phyloP scores from a whole-genome alignment of 148 eudicot species.

The Polygonum maritimum region DNA sequence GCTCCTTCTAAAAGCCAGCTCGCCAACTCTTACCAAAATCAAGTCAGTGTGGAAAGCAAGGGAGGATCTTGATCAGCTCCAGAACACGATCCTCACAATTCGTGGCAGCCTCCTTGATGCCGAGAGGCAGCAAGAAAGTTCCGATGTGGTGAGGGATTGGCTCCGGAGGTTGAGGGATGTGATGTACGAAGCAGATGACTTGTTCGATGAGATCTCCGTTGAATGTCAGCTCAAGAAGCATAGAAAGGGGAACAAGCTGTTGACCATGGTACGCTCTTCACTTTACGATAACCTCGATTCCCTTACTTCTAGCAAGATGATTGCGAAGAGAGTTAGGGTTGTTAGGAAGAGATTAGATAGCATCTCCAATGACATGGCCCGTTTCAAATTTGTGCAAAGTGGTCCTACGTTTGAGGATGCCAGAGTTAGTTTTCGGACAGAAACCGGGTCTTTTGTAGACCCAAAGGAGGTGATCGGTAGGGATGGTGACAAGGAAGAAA shows the following conservation, averaged over 20 bases:
- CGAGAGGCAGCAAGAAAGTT: constrained; percentile 12
- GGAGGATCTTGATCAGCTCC: constrained; percentile 15
- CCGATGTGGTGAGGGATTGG: constrained; percentile 8
- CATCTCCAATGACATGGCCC: neutral
- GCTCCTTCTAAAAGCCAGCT: neutral
- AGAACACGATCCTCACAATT: constrained; percentile 11
- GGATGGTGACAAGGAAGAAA: constrained; percentile 8
- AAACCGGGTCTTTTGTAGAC: neutral
- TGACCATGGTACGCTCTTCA: constrained; percentile 12
- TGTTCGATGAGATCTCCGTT: constrained; percentile 13
- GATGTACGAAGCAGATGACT: constrained; percentile 17
- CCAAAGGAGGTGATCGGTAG: constrained; percentile 15
- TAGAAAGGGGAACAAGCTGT: neutral
- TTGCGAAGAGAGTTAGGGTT: neutral
- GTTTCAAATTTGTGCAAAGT: neutral
- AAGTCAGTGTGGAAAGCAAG: neutral
- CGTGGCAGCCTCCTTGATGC: constrained; percentile 16
- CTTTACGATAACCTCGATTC: neutral
- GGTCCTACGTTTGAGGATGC: neutral
- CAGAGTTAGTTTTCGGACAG: neutral
- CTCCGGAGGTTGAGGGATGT: constrained; percentile 16
- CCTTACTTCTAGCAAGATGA: neutral
- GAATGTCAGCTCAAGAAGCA: neutral
- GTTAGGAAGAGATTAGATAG: constrained; percentile 4
- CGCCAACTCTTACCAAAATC: neutral